Evolutionary conservation across 345 rosid genomes (phyloP).

Genomic region (Eucalyptus sideroxylon): DNA sequence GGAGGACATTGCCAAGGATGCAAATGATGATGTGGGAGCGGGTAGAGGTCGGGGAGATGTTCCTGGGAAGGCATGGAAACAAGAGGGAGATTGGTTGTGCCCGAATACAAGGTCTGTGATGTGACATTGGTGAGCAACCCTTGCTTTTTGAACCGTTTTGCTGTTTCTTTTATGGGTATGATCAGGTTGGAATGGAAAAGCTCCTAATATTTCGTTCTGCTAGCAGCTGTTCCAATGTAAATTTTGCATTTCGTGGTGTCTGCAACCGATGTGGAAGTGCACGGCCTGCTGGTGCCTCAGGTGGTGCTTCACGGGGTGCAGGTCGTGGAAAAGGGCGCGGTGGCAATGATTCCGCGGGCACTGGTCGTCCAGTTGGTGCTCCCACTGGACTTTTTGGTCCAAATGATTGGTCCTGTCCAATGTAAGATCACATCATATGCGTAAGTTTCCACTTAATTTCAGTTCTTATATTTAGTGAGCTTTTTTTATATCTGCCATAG

Average conservation of each 20-base stretch:
- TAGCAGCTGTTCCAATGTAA: constrained; percentile 91
- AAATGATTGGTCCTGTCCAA: constrained; percentile 99
- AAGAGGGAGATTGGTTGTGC: constrained; percentile 98
- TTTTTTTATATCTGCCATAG: background rate
- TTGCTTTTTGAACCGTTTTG: constrained; percentile 22
- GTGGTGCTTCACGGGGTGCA: constrained; percentile 60
- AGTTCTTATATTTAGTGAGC: background rate
- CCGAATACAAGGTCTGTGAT: constrained; percentile 99
- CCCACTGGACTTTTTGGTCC: constrained; percentile 92
- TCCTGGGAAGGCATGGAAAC: constrained; percentile 82
- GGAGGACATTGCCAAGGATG: constrained; percentile 36
- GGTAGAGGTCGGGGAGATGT: constrained; percentile 80
- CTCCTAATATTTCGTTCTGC: constrained; percentile 14
- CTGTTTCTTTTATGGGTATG: background rate
- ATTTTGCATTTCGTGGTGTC: constrained; percentile 96
- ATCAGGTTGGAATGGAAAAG: background rate
- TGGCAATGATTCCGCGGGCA: constrained; percentile 32
- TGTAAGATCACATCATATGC: constrained; percentile 45
- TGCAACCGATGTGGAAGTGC: constrained; percentile 97
- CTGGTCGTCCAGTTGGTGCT: constrained; percentile 40
- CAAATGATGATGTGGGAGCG: constrained; percentile 39
- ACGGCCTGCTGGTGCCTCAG: constrained; percentile 80
- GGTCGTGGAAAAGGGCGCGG: constrained; percentile 87
- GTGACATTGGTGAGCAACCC: constrained; percentile 99
- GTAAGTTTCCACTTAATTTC: background rate